Base-by-base conservation (phyloP, 345 rosid species). In the Citrus unshiu region DNA sequence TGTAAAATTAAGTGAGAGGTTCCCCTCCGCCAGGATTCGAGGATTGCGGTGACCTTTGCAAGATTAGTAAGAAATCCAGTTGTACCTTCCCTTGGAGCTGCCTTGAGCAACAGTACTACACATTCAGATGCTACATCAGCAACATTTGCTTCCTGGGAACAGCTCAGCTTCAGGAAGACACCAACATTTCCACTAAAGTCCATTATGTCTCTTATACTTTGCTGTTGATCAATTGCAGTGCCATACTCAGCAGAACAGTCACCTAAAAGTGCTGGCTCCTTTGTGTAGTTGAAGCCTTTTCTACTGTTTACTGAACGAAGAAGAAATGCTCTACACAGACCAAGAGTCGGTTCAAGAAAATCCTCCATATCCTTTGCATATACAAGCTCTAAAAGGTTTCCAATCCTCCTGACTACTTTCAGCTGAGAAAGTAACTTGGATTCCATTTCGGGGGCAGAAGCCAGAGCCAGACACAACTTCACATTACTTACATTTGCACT, bases 381-480 rank as follows among this genome's bases (percentile, higher is more conserved):
- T 46, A 90, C 97, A 72, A 90, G 87, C 85, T 96, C 99, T 87
- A 96, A 76, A 37, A 96, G 92, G 83, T 91, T 94, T 66, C 99
- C 98, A 46, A 94, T 88, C 83, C 88, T 93, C 77, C 99, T 84
- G 46, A 89, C 98, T 46, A 92, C 95, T 84, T 90, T 90, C 49
- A 94, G 79, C 79, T 94, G 95, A 73, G 98, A 93, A 49, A 96
- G 94, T 71, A 96, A 73, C 81, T 91, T 94, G 59, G 94, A 85
- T 58, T 95, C 99, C 97, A 96, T 91, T 84, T 94, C 98, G 29
- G 98, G 98, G 81, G 99, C 97, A 58, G 97, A 94, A 4, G 93
- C 93, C 81, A 95, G 83, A 79, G 99, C 97, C 34, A 93, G 87
- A 78, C 98, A 91, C 40, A 95, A 89, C 86, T 95, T 91, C 84